Conservation (phyloP, 805 yeast species). For the Metschnikowia colocasiae region DNA sequence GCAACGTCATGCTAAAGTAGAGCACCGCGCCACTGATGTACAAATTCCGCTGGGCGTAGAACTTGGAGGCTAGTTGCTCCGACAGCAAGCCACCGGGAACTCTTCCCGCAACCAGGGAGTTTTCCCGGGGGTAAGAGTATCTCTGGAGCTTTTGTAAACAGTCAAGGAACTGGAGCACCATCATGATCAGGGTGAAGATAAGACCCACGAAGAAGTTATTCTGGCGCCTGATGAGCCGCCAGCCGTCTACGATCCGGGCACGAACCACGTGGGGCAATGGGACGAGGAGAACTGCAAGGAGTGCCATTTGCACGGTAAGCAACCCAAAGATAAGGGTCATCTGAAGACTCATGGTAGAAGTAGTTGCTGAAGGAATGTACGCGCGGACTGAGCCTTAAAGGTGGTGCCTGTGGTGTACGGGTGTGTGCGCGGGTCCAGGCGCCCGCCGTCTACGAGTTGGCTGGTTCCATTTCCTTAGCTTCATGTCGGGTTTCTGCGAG, state of each 20-base stretch:
- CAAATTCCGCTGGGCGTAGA: constrained; percentile 60
- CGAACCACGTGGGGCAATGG: constrained; percentile 55
- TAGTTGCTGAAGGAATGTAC: background rate
- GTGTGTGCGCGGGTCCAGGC: background rate
- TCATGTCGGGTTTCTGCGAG: too few species aligned
- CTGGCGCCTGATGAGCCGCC: constrained; percentile 30
- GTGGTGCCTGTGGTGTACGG: background rate
- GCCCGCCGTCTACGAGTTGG: too few species aligned
- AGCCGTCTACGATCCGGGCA: constrained; percentile 36
- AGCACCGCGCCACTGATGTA: constrained; percentile 62
- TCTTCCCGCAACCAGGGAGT: background rate
- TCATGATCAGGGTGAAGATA: constrained; percentile 38
- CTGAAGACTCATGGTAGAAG: constrained; percentile 41
- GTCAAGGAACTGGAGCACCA: constrained; percentile 51
- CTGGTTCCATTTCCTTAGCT: too few species aligned
- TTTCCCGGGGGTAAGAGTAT: constrained; percentile 9
- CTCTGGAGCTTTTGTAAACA: constrained; percentile 44
- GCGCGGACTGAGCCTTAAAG: background rate
- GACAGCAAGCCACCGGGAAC: constrained; percentile 28
- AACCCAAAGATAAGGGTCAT: constrained; percentile 46
- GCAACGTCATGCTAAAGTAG: constrained; percentile 52
- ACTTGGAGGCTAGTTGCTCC: constrained; percentile 56
- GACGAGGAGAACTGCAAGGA: constrained; percentile 45
- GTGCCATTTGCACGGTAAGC: constrained; percentile 50
- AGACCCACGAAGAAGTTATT: constrained; percentile 45